These are phyloP conservation scores for Mikania micrantha DNA, from an alignment of 129 eudicot genomes.

Conservation along the genomic window DNA sequence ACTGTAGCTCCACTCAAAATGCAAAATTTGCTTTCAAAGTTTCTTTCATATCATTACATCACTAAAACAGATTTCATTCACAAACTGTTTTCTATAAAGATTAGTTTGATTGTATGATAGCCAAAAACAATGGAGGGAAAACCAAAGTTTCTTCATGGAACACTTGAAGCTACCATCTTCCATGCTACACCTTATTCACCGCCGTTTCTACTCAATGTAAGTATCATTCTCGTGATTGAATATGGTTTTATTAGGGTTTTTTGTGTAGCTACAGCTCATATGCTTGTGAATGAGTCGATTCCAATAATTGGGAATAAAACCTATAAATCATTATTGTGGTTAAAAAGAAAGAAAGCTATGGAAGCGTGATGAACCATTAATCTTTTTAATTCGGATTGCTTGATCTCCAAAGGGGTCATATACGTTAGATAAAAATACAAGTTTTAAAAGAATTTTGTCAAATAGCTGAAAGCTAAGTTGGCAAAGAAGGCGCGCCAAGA, in stretches of 20 bases:
- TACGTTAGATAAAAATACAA: no score
- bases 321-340: no score
- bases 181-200: slow-evolving; percentile 63
- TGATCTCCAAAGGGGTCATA: neutral
- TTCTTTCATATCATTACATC: slow-evolving; percentile 27
- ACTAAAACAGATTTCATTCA: slow-evolving; percentile 13
- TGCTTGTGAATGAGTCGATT: neutral
- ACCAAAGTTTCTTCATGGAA: slow-evolving; percentile 65
- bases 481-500: no score
- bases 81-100: slow-evolving; percentile 17
- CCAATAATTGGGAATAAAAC: no score
- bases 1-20: slow-evolving; percentile 25
- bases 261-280: neutral
- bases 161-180: slow-evolving; percentile 88
- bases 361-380: no score
- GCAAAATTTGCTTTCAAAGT: slow-evolving; percentile 26
- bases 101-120: neutral
- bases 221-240: slow-evolving; percentile 15
- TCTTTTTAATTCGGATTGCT: neutral
- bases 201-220: slow-evolving; percentile 51
- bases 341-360: no score
- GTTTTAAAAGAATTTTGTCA: no score
- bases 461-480: no score
- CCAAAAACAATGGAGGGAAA: slow-evolving; percentile 40
- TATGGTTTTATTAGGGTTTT: neutral